Base-by-base conservation (phyloP, 2,329 filamentous ascomycete genomes). In the Exophiala calicioides region DNA sequence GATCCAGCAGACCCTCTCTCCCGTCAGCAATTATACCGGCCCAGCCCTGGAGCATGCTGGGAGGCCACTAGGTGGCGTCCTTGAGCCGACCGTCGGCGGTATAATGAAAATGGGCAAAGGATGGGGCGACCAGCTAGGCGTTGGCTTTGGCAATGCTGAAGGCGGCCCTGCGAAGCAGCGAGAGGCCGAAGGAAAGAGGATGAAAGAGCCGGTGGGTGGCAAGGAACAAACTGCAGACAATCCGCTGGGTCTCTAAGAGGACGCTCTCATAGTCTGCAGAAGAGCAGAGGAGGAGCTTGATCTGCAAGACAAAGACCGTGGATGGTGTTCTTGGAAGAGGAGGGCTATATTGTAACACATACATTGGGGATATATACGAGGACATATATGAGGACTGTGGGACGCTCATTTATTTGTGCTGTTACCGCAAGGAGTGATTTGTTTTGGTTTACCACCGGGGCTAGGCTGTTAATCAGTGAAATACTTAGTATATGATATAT, bases 171-270 rank as follows among this genome's bases (percentile, higher is more conserved):
- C 56, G 26, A 58, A 58, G 33, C 39, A 48, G 21, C 18, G 50
- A 45, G 53, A 59, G 45, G 53, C 50, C 9, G 54, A 58, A 43
- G 39, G 40, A 18, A 20, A 55, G 23, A 53, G 46, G 29, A 46
- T 58, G 49, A 59, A 58, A 41, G 47, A 58, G 33, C 46, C 44
- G 5, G 46, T 60, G 19, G 60, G 55, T 5, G 58, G 58, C 9
- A 53, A 62, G 39, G 58, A 60, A 30, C 58, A 60, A 52, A 60
- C 39, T 10, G 54, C 30, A 16, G 55, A 57, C n/a, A 60, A 62
- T 27, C 58, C 58, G 3, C 32, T 62, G 23, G 60, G 60, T 4
- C 36, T 61, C 45, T 58, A 43, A 42, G 18, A 37, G 18, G 7
- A 6, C 21, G 43, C n/a, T n/a, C n/a, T n/a, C n/a, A n/a, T n/a